Base-by-base conservation (phyloP, 257 asterid genomes). In the Primulina tabacum region DNA sequence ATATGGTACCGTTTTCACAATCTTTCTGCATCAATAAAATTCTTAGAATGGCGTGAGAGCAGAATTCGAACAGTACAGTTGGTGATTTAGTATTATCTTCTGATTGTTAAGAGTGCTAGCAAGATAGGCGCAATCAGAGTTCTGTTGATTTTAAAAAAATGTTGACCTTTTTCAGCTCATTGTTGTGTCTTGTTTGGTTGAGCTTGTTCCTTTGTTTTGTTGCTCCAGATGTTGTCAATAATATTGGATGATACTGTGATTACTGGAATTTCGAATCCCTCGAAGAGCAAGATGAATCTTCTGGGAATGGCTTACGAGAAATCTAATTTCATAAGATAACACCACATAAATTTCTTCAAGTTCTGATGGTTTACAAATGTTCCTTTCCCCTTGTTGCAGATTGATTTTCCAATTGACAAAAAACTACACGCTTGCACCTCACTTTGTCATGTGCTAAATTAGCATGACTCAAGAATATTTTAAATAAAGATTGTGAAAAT, bases 101-200 rank as follows among this genome's bases (percentile, higher is more conserved):
- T 24, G 6, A 60, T 17, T 12, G 55, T 43, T 9, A 60, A 2
- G 63, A 60, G 59, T 47, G 58, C 60, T 50, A 50, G 18, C 28
- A 14, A 8, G 62, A 60, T 69, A 18, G 38, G 40, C 53, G 67
- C 71, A 37, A 66, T 26, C 32, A n/a, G 47, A 65, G 28, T 29
- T 18, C 58, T 38, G 58, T 40, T 29, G 12, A 60, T 12, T 40
- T 40, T 18, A 66, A 43, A 52, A 24, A 47, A 20, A 35, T 65
- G 17, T 66, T 21, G 20, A n/a, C 61, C 67, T 59, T 73, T 18
- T 57, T 7, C 7, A 40, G 58, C 60, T 28, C 6, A 43, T 35
- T 56, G 59, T 37, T n/a, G 53, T 21, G 18, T 55, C 63, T 33
- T 34, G 60, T 20, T 3, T n/a, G 57, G 38, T 18, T 34, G 29